Conservation (phyloP, 805 yeast genomes). For the Cyberlindnera bimundalis region DNA sequence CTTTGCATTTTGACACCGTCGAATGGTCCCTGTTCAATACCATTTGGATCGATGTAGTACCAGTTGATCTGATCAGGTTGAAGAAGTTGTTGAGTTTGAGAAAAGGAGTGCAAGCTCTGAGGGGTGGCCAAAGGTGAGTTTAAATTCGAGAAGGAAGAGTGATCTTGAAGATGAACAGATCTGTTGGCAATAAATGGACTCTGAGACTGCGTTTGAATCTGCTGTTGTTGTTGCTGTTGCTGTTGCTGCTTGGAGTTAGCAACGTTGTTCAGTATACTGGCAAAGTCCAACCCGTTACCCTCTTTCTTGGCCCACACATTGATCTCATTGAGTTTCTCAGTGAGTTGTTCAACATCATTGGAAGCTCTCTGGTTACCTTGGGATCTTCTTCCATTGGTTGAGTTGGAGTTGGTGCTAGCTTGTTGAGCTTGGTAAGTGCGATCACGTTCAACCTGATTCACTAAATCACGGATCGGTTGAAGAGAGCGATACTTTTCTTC, state of each 20-base stretch:
- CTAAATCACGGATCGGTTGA: constrained; percentile 25
- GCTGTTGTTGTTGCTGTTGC: constrained; percentile 13
- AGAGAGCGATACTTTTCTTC: constrained; percentile 33
- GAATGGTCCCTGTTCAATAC: constrained; percentile 80
- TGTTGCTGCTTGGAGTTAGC: constrained; percentile 13
- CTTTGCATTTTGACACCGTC: constrained; percentile 69
- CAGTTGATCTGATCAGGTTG: constrained; percentile 51
- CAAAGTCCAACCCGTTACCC: constrained; percentile 24
- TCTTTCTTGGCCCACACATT: constrained; percentile 22
- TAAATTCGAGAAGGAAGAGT: constrained; percentile 10
- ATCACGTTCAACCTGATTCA: constrained; percentile 23
- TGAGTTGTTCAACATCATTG: constrained; percentile 15
- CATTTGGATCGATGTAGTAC: constrained; percentile 70
- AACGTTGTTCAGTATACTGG: constrained; percentile 22
- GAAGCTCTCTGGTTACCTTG: background rate
- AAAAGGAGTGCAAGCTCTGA: constrained; percentile 7
- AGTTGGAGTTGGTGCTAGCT: background rate
- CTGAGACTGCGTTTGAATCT: constrained; percentile 2
- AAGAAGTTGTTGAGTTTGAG: constrained; percentile 20
- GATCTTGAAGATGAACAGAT: constrained; percentile 5
- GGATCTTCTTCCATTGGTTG: background rate
- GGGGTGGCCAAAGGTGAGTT: constrained; percentile 13
- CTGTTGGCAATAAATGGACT: constrained; percentile 10
- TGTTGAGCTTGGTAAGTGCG: constrained; percentile 15
- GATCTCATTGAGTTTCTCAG: constrained; percentile 19